Base-by-base conservation (phyloP, 768 basidiomycete species). In the Lanmaoa rubissima region DNA sequence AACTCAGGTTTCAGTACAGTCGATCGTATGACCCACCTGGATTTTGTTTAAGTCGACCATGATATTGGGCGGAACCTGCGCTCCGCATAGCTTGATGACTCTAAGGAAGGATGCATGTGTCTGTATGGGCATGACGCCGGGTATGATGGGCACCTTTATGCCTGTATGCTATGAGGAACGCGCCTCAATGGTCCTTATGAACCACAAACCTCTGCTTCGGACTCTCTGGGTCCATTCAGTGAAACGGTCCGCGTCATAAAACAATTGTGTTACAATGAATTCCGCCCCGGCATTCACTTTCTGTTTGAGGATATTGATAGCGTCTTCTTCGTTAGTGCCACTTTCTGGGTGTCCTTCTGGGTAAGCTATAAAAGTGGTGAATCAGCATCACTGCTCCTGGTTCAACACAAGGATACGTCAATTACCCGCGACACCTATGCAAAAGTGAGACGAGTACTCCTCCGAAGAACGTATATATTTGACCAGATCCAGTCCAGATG, bases 41-140 rank as follows among this genome's bases (percentile, higher is more conserved):
- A 98, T 91, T 1, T 79, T 78, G 28, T 90, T 84, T 1, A 98
- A 75, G 57, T 84, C 84, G 2, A 78, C 66, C 73, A 87, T 78
- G 48, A 96, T 76, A 12, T 75, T 66, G 3, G 78, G 73, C 0
- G 96, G 96, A 17, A 98, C 86, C 21, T 78, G 78, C 4, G 87
- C 84, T 17, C 90, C 89, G 59, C 92, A 95, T 43, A 99, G 78
- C 70, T 95, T 97, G 21, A 88, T 91, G 64, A 98, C 78, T 45
- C 97, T 86, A 44, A 89, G 77, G 74, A 99, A 98, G 1, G 97
- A 97, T 5, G 88, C 84, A 69, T 94, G 96, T 24, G 92, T 98
- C 68, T 98, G 97, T 54, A 99, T 93, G 1, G 97, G 96, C 94
- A 98, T 97, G 53, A 98, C 85, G 12, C 95, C 94, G 10, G 97